Evolutionary conservation across 345 rosid genomes (phyloP).

Genomic region (Linum tenue): DNA sequence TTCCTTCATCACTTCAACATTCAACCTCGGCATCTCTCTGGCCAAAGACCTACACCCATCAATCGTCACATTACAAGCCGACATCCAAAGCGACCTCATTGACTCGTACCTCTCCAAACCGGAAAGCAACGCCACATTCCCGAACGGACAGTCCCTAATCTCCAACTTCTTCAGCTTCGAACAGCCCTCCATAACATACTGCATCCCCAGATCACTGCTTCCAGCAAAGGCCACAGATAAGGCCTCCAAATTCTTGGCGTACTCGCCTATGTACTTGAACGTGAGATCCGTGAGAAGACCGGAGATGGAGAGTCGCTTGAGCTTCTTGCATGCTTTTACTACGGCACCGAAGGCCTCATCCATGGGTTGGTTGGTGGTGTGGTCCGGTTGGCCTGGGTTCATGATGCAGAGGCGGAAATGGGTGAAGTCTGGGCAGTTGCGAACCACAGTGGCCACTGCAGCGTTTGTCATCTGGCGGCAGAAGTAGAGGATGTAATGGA

Average conservation of each 20-base stretch:
- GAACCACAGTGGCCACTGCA: conserved; percentile 52
- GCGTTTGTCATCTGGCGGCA: conserved; percentile 68
- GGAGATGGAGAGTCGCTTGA: conserved; percentile 56
- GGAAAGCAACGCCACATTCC: conserved; percentile 50
- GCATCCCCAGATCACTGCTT: conserved; percentile 61
- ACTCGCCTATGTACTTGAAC: conserved; percentile 52
- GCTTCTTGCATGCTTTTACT: conserved; percentile 54
- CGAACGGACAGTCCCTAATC: conserved; percentile 71
- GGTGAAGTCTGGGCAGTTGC: conserved; percentile 61
- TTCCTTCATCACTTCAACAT: conserved; percentile 66
- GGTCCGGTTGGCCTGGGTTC: conserved; percentile 58
- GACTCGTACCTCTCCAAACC: conserved; percentile 65
- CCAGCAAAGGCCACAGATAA: conserved; percentile 78
- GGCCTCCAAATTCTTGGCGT: conserved; percentile 61
- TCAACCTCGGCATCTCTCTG: conserved; percentile 54
- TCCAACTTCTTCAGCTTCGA: conserved; percentile 57
- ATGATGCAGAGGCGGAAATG: conserved; percentile 72
- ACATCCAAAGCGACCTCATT: conserved; percentile 78
- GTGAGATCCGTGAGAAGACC: conserved; percentile 55
- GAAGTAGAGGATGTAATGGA: conserved; percentile 59
- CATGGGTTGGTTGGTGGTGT: conserved; percentile 48
- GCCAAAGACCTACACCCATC: conserved; percentile 48
- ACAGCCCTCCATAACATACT: conserved; percentile 50
- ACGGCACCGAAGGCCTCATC: conserved; percentile 74
- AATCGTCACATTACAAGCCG: conserved; percentile 60